These are phyloP conservation scores for Tetracentron sinense DNA, from an alignment of 164 flowering plant species.

Conservation along the genomic window DNA sequence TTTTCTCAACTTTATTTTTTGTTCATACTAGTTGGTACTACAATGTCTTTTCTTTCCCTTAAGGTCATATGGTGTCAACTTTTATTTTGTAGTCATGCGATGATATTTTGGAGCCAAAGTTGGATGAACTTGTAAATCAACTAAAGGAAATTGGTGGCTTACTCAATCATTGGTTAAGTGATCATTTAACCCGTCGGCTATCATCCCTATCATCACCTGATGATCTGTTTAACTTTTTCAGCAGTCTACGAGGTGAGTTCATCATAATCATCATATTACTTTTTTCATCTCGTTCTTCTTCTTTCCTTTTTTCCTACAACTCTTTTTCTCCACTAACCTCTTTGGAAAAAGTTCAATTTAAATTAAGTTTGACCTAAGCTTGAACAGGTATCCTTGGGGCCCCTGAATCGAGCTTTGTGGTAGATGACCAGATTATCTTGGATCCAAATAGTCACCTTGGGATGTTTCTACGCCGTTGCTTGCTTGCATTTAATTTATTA, in stretches of 20 bases:
- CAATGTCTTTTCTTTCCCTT: not conserved
- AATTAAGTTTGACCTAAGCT: not conserved
- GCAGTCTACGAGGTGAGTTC: constrained; percentile 55
- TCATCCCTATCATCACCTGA: constrained; percentile 68
- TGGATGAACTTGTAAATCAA: constrained; percentile 61
- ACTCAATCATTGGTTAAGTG: constrained; percentile 50
- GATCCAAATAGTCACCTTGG: constrained; percentile 78
- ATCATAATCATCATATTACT: not conserved
- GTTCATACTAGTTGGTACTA: not conserved
- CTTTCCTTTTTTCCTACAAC: too few species aligned
- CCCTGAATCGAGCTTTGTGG: constrained; percentile 50
- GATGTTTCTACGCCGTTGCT: constrained; percentile 75
- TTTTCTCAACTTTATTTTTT: too few species aligned
- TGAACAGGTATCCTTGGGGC: constrained; percentile 59
- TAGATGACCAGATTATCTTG: constrained; percentile 71
- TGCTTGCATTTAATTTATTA: constrained; percentile 66
- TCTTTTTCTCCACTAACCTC: too few species aligned
- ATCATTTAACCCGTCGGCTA: constrained; percentile 48
- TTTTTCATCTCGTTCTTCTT: not conserved
- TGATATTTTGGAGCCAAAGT: constrained; percentile 71
- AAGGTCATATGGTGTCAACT: not conserved
- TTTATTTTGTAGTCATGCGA: constrained; percentile 56
- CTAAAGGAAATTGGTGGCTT: constrained; percentile 50
- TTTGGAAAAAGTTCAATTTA: not conserved
- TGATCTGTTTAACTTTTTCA: constrained; percentile 77